Evolutionary conservation across 148 eudicot genomes (phyloP), one percentile per base, ranked within the genome.

Genomic region (Dysphania ambrosioides): DNA sequence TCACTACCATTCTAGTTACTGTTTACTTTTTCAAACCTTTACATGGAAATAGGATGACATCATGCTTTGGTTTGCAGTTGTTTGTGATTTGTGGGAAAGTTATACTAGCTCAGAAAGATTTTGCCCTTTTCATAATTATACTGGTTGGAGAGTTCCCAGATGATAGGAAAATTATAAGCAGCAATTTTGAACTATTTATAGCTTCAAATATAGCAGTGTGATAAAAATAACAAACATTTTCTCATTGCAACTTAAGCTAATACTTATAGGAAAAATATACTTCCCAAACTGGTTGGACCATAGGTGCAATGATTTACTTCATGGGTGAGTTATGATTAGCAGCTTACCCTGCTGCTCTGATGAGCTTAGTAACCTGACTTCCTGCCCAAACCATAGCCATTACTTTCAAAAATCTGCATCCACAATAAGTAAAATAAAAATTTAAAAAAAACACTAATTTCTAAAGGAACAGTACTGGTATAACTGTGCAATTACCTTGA

Each of bases 311-410:
- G n/a, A n/a, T n/a, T n/a, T n/a, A n/a, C n/a, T n/a, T n/a, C n/a
- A n/a, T n/a, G n/a, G n/a, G n/a, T n/a, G 58, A 36, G 21, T 57
- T 47, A 67, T 24, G 38, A 44, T 63, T 68, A 76, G 67, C 47
- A 78, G 73, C 86, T 86, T 79, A 93, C 98, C 98, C 96, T 66
- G 83, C 97, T 49, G 97, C 98, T 83, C 97, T 82, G 8, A 90
- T 3, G 55, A 92, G 86, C 81, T 94, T 94, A 34, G 98, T 94
- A 27, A 91, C 93, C 83, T 94, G 97, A 78, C 98, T 94, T 80
- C 98, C 98, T 44, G 97, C 97, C 98, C 97, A 95, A 53, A 95
- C 98, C 96, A 94, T 90, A 77, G 97, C 98, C 96, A 95, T 88
- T 72, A 95, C 82, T 80, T 95, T 88, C 49, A 92, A 78, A 84